Evolutionary conservation across 169 alveolate genomes (phyloP).

Genomic region (Cryptosporidium sp.): DNA sequence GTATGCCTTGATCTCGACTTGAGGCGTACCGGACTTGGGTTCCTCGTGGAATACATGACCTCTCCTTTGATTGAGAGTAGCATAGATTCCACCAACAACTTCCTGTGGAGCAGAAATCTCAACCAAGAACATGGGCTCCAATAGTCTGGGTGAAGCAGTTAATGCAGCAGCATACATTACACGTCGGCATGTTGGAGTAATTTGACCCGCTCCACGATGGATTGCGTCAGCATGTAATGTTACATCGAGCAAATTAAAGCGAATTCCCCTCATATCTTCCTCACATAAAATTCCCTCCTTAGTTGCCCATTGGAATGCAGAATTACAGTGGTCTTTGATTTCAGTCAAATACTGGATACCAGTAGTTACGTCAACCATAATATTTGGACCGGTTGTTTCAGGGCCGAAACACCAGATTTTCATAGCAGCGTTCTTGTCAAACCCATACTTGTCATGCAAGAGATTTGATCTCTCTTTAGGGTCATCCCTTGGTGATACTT

Average conservation of each 20-base stretch:
- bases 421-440: slow-evolving; percentile 97
- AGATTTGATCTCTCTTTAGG: slow-evolving; percentile 95
- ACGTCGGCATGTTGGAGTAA: slow-evolving; percentile 97
- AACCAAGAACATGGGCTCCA: slow-evolving; percentile 98
- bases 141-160: slow-evolving; percentile 97
- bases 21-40: slow-evolving; percentile 97
- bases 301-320: slow-evolving; percentile 99
- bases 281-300: slow-evolving; percentile 98
- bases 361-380: slow-evolving; percentile 96
- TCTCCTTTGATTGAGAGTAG: slow-evolving; percentile 96
- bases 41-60: slow-evolving; percentile 98
- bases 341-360: slow-evolving; percentile 98
- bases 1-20: slow-evolving; percentile 96
- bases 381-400: slow-evolving; percentile 97
- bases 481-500: slow-evolving; percentile 93
- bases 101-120: slow-evolving; percentile 97
- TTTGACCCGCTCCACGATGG: slow-evolving; percentile 99
- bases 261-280: slow-evolving; percentile 98
- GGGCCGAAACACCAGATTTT: slow-evolving; percentile 99
- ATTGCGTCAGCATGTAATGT: slow-evolving; percentile 99
- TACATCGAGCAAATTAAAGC: slow-evolving; percentile 97
- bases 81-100: slow-evolving; percentile 96
- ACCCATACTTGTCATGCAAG: slow-evolving; percentile 93
- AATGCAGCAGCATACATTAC: slow-evolving; percentile 96
- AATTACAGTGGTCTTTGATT: slow-evolving; percentile 98